Evolutionary conservation across 2,329 filamentous ascomycete genomes (phyloP), one percentile per base, ranked within the genome.

Genomic region (Colletotrichum lupini): DNA sequence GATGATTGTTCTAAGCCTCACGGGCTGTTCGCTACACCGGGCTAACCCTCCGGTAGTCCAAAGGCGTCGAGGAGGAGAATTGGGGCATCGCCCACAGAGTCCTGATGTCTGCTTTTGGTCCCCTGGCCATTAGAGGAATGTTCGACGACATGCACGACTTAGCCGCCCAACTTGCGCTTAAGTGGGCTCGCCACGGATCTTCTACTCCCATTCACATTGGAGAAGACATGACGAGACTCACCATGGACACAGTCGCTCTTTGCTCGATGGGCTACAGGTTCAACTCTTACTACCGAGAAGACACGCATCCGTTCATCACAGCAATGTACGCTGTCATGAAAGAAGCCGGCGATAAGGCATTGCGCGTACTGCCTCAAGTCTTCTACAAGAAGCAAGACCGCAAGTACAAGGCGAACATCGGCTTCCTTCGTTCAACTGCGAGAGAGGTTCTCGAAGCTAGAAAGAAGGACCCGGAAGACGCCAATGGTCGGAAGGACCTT

Each of bases 51-150:
- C 6, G 11, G 5, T 11, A 68, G 57, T 53, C 55, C 9, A 73
- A 61, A 35, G 56, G 66, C 3, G 60, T 53, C 6, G 75, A 69
- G 16, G 73, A 77, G 37, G 68, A 72, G 52, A 73, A 72, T 32
- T 77, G 76, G 75, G 66, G 85, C 24, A 87, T 92, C 74, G 92
- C 93, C 30, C 89, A 94, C 77, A 84, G 91, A 24, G 82, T 92
- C 11, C 82, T 94, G 67, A 88, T 92, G 77, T 92, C 92, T 0
- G 91, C 91, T 1, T 94, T 94, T 78, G 92, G 92, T 0, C 92
- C 92, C 0, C 80, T 94, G 16, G 86, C 89, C 1, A 94, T 95
- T 76, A 86, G 89, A 37, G 81, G 81, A 11, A 90, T 90, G 88
- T 90, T 88, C 70, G 83, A 86, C 76, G 84, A 86, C 73, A 86